Conservation (phyloP, 2,329 filamentous ascomycete genomes). For the Fusarium nygamai region DNA sequence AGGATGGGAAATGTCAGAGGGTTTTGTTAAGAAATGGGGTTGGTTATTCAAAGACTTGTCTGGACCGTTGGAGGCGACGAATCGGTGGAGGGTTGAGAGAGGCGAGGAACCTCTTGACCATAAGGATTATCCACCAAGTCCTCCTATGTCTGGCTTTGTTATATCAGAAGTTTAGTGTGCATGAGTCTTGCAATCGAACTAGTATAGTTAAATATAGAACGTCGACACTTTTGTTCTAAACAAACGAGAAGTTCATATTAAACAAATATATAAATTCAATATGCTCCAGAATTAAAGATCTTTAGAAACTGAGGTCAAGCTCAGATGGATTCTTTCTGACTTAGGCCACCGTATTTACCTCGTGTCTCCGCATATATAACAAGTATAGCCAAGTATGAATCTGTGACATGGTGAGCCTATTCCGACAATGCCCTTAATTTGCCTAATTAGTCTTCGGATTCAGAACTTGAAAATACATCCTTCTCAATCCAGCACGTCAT, state of each 20-base stretch:
- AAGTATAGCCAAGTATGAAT: too few species aligned
- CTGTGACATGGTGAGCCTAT: background rate
- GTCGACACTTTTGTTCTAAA: background rate
- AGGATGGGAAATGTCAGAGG: constrained; percentile 37
- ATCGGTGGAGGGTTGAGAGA: constrained; percentile 26
- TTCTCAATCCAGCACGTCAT: background rate
- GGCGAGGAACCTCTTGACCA: constrained; percentile 15
- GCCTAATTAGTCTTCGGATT: too few species aligned
- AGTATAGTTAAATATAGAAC: background rate
- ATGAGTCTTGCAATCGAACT: background rate
- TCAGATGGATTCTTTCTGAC: background rate
- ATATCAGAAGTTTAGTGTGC: background rate
- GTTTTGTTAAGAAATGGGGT: constrained; percentile 36
- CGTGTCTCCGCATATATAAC: background rate
- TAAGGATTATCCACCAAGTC: background rate
- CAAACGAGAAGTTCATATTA: background rate
- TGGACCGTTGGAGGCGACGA: constrained; percentile 24
- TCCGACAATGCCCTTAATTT: too few species aligned
- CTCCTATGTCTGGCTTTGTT: background rate
- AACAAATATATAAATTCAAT: background rate
- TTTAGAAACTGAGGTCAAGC: too few species aligned
- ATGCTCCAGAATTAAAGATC: background rate
- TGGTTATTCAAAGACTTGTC: constrained; percentile 25
- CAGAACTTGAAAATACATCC: background rate
- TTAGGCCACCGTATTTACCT: background rate